phyloP scores from a whole-genome alignment of 1,284 basidiomycete genomes.

The Marasmius sp. region DNA sequence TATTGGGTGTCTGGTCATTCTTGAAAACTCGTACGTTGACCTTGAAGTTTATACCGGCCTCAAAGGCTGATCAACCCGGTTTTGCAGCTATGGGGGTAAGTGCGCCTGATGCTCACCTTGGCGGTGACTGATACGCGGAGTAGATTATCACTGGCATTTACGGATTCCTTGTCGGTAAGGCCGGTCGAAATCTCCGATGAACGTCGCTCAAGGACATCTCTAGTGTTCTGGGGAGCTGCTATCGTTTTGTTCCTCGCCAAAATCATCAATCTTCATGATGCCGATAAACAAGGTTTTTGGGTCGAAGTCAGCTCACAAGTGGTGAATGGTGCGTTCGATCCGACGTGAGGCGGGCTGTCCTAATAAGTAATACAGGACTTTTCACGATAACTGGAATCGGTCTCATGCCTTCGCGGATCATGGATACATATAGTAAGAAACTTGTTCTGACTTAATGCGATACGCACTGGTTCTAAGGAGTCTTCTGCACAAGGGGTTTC shows the following conservation, averaged over 20 bases:
- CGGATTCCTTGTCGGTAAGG: constrained; percentile 71
- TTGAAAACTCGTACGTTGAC: constrained; percentile 71
- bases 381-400: constrained; percentile 81
- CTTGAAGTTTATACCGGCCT: neutral
- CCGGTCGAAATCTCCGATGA: constrained; percentile 1
- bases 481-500: constrained; percentile 49
- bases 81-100: constrained; percentile 57
- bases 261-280: constrained; percentile 69
- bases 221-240: constrained; percentile 76
- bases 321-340: constrained; percentile 54
- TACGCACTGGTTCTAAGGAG: neutral
- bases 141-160: constrained; percentile 77
- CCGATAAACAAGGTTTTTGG: constrained; percentile 67
- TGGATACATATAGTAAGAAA: constrained; percentile 75
- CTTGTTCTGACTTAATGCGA: constrained; percentile 6
- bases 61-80: constrained; percentile 2
- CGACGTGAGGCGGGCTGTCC: neutral
- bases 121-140: neutral
- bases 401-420: constrained; percentile 69
- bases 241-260: constrained; percentile 76
- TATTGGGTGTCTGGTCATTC: constrained; percentile 81
- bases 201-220: neutral
- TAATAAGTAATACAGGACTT: constrained; percentile 44
- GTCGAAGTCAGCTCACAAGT: constrained; percentile 80
- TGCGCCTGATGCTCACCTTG: constrained; percentile 12